Percentiles rank a stretch among this genome's conserved stretches.
phyloP scores from a whole-genome alignment of 306 rosid genomes.

The Citrullus mucosospermus region DNA sequence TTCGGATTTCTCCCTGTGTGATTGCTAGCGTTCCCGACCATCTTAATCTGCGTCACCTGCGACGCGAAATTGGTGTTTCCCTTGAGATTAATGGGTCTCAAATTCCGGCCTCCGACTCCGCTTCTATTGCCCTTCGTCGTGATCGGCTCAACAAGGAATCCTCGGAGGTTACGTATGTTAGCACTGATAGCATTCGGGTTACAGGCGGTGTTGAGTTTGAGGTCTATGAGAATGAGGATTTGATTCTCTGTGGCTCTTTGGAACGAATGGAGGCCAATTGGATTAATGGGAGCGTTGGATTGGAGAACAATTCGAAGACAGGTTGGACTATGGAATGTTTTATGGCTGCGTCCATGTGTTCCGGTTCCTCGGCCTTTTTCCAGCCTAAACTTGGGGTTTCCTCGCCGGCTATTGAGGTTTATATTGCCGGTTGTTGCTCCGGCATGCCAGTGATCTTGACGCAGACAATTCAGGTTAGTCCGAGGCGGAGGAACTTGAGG shows the following conservation, averaged over 20 bases:
- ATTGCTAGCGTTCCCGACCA: constrained; percentile 43
- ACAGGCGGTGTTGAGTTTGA: constrained; percentile 63
- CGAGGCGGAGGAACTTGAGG: constrained; percentile 40
- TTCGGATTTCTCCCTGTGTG: constrained; percentile 51
- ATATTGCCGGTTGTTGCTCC: constrained; percentile 74
- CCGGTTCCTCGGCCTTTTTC: constrained; percentile 59
- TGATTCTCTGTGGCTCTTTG: constrained; percentile 66
- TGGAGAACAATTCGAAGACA: constrained; percentile 27
- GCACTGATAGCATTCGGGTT: constrained; percentile 61
- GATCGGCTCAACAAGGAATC: constrained; percentile 55
- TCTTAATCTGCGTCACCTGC: constrained; percentile 44
- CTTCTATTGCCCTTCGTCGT: constrained; percentile 44
- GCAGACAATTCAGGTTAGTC: constrained; percentile 58
- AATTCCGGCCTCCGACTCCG: constrained; percentile 28
- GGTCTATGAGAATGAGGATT: constrained; percentile 58
- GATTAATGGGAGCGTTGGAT: constrained; percentile 27
- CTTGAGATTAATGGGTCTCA: constrained; percentile 47
- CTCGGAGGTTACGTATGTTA: constrained; percentile 79
- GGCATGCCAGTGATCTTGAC: constrained; percentile 71
- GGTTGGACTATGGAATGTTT: constrained; percentile 76
- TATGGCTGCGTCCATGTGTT: constrained; percentile 37
- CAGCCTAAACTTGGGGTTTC: constrained; percentile 61
- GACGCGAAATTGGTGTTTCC: constrained; percentile 48
- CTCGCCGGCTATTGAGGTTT: constrained; percentile 64
- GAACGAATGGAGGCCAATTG: constrained; percentile 57